phyloP scores from a whole-genome alignment of 257 asterid genomes.

The Nicotiana benthamiana region DNA sequence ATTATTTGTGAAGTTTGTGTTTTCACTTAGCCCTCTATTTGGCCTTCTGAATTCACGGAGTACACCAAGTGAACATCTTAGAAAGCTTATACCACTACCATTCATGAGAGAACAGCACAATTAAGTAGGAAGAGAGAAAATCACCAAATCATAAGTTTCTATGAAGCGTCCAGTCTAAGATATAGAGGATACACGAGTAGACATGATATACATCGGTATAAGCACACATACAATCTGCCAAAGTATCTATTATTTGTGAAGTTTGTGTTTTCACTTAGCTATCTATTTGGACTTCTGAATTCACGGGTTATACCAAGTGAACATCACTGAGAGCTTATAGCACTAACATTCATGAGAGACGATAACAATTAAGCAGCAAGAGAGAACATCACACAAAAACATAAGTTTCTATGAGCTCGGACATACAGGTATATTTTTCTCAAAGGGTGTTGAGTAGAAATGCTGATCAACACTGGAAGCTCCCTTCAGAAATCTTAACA shows the following conservation, averaged over 20 bases:
- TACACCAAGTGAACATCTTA: background rate
- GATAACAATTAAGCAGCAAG: background rate
- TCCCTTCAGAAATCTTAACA: conserved; percentile 80
- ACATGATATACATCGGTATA: background rate
- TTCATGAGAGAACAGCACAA: background rate
- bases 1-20: background rate
- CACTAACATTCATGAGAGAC: background rate
- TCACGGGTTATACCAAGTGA: background rate
- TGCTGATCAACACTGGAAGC: conserved; percentile 95
- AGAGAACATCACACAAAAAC: background rate
- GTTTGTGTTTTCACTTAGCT: background rate
- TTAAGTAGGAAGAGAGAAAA: background rate
- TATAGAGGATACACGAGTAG: background rate
- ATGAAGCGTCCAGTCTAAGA: background rate
- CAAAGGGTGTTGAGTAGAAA: conserved; percentile 67
- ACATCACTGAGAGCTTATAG: background rate
- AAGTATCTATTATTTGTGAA: background rate
- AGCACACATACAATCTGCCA: background rate
- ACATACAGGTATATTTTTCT: conserved; percentile 83
- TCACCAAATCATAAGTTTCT: too few species aligned
- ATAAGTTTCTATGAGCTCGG: background rate
- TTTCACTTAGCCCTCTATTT: conserved; percentile 6
- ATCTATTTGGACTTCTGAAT: background rate
- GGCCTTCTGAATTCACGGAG: background rate
- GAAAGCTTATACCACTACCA: background rate